Percentiles rank a stretch among this genome's conserved stretches.
These are phyloP conservation scores for Haplographium delicatum DNA, from an alignment of 495 filamentous ascomycete species.

Conservation along the genomic window DNA sequence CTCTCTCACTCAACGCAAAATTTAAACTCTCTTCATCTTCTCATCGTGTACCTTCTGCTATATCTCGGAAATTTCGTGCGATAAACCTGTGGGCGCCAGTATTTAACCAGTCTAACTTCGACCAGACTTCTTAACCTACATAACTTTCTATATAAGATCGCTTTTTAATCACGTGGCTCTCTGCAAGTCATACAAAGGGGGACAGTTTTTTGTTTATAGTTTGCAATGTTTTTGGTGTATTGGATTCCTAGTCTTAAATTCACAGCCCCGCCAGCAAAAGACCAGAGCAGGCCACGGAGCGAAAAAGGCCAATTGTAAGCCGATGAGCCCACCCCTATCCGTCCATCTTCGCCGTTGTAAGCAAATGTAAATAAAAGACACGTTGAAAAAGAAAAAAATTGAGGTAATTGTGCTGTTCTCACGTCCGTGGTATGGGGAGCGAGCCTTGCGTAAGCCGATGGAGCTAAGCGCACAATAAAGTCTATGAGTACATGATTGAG, in stretches of 20 bases:
- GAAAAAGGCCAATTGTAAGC: slow-evolving; percentile 1
- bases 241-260: slow-evolving; percentile 15
- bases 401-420: slow-evolving; percentile 2
- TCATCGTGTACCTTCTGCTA: too few species aligned
- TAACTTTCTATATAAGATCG: too few species aligned
- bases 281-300: slow-evolving; percentile 4
- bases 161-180: too few species aligned
- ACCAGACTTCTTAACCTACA: too few species aligned
- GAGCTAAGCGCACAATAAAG: slow-evolving; percentile 14
- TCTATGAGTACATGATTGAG: slow-evolving; percentile 26
- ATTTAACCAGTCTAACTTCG: too few species aligned
- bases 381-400: slow-evolving; percentile 5
- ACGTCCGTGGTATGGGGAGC: background rate
- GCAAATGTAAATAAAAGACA: background rate
- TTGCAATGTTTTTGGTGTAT: slow-evolving; percentile 27
- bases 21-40: too few species aligned
- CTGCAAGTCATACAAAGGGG: too few species aligned
- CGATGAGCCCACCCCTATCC: slow-evolving; percentile 2
- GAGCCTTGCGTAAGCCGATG: slow-evolving; percentile 11
- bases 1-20: too few species aligned
- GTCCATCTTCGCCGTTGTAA: background rate
- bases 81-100: too few species aligned
- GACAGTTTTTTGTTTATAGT: slow-evolving; percentile 14
- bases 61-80: too few species aligned
- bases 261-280: slow-evolving; percentile 6